Conservation (phyloP, 495 filamentous ascomycete species). For the Penicillium flavigenum region DNA sequence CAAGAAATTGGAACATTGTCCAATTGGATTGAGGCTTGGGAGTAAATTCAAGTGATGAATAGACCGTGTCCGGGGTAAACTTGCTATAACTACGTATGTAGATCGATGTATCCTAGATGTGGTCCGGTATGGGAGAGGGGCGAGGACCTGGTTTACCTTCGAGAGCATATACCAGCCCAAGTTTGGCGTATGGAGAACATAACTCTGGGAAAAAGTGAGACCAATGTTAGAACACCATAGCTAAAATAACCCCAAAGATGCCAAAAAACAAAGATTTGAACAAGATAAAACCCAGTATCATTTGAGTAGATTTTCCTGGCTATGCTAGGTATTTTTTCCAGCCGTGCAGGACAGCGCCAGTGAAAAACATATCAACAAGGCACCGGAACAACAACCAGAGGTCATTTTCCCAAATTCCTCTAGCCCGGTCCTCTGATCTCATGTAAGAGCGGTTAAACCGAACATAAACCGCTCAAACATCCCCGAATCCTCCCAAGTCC, state of each 20-base stretch:
- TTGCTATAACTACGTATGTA: not conserved
- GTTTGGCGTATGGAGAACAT: constrained; percentile 43
- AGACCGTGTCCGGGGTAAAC: not conserved
- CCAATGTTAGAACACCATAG: not conserved
- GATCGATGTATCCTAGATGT: not conserved
- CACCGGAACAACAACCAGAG: constrained; percentile 24
- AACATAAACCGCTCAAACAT: constrained; percentile 25
- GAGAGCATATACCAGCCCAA: not conserved
- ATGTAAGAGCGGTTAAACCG: constrained; percentile 17
- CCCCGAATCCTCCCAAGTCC: constrained; percentile 25
- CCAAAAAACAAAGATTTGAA: constrained; percentile 15
- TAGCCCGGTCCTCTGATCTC: constrained; percentile 25
- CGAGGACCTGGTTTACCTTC: not conserved
- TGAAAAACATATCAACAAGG: constrained; percentile 32
- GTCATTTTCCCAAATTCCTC: constrained; percentile 18
- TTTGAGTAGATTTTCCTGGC: constrained; percentile 40
- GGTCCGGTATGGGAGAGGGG: not conserved
- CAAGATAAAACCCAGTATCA: constrained; percentile 37
- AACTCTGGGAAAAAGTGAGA: not conserved
- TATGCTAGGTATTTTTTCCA: constrained; percentile 41
- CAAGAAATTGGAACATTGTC: not conserved
- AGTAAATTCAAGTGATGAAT: not conserved
- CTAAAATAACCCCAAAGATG: not conserved
- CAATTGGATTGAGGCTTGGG: not conserved
- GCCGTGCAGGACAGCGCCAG: constrained; percentile 34